Conservation (phyloP, 2,329 filamentous ascomycete genomes). For the Epichloe glyceriae region DNA sequence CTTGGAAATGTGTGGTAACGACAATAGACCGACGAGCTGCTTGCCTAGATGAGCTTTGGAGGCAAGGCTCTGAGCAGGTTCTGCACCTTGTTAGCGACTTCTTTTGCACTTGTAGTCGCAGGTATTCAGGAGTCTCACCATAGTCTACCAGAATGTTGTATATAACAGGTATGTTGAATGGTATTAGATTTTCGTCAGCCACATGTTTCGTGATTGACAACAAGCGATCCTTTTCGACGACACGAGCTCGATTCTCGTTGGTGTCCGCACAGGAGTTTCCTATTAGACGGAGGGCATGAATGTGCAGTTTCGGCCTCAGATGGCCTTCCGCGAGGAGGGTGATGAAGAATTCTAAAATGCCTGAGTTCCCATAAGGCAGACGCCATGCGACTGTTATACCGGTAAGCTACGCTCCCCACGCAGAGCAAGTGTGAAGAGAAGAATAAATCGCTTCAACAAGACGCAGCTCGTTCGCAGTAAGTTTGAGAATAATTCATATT, state of each 20-base stretch:
- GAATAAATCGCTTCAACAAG: neutral
- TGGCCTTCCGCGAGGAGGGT: conserved; percentile 27
- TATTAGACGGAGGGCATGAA: conserved; percentile 43
- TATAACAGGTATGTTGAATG: conserved; percentile 44
- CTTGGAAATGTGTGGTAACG: conserved; percentile 28
- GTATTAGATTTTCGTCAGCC: conserved; percentile 31
- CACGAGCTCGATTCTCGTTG: conserved; percentile 45
- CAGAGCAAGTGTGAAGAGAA: neutral
- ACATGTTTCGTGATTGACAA: conserved; percentile 35
- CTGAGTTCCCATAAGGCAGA: conserved; percentile 42
- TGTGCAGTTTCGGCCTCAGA: conserved; percentile 29
- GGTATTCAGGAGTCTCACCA: conserved; percentile 27
- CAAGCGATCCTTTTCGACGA: conserved; percentile 37
- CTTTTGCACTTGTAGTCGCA: neutral
- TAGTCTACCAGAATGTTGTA: conserved; percentile 53
- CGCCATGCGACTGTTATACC: conserved; percentile 38
- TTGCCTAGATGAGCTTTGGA: conserved; percentile 37
- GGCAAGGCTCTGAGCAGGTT: conserved; percentile 43
- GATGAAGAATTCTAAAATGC: conserved; percentile 44
- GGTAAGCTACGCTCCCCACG: conserved; percentile 1
- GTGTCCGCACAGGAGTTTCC: conserved; percentile 53
- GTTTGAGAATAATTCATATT: too few species aligned
- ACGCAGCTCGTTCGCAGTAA: too few species aligned
- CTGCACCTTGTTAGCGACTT: conserved; percentile 20
- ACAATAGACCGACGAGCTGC: conserved; percentile 35